Evolutionary conservation across 2,329 filamentous ascomycete genomes (phyloP), one percentile per base, ranked within the genome.

Genomic region (Colletotrichum salicis): DNA sequence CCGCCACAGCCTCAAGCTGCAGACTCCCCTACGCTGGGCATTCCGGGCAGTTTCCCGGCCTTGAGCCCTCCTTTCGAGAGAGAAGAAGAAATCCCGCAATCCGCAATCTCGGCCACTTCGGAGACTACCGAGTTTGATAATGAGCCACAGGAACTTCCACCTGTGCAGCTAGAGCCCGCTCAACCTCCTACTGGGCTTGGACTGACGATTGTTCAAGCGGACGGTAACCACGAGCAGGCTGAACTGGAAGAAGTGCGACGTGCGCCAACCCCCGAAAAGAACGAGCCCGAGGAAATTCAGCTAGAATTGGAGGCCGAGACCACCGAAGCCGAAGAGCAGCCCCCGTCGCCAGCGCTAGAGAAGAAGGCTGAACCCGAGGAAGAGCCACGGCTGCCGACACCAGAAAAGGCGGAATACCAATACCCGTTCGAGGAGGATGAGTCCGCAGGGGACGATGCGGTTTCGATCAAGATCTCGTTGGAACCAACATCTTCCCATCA

Each of bases 91-190:
- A 81, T 83, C 37, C 90, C 90, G 2, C 80, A 80, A 37, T 92
- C 91, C 19, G 88, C 91, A 3, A 78, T 89, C 15, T 93, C 92
- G 6, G 83, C 82, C 58, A 83, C 82, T 6, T 91, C 90, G n/a
- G 86, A 86, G 54, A 87, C 87, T 8, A 94, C 92, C 0, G 91
- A 93, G 76, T 93, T 94, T 75, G 93, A 95, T 75, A 87, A 86
- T n/a, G 92, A 94, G 75, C 86, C 90, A 27, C 92, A 94, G 78
- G 89, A 87, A 1, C 88, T 90, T 57, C 82, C 86, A 1, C 82
- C 86, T 1, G 76, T 83, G 19, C 82, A 81, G 55, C 78, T 82
- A 29, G 74, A 78, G 12, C 63, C 76, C 29, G 75, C 76, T 13
- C 51, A 51, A 35, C 22, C 63, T 45, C 55, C 68, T 4, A 66